These are phyloP conservation scores for Penicillium diatomitis DNA, from an alignment of 495 filamentous ascomycete species.

Conservation along the genomic window DNA sequence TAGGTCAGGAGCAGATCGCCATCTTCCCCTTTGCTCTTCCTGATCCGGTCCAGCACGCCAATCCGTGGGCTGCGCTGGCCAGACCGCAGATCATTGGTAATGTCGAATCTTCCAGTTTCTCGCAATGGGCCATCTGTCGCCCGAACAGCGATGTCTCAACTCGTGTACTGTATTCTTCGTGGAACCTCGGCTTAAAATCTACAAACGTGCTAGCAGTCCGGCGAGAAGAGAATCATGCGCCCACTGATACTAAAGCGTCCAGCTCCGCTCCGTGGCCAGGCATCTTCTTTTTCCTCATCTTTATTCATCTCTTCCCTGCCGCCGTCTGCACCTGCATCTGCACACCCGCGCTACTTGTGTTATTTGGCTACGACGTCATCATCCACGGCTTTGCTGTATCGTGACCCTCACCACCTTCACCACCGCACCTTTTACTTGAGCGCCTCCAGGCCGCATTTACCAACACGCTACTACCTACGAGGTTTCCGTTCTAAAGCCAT, in stretches of 20 bases:
- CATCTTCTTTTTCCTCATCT: neutral
- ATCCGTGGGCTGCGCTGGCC: constrained; percentile 1
- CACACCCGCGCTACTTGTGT: too few species aligned
- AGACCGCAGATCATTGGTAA: constrained; percentile 12
- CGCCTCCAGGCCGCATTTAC: neutral
- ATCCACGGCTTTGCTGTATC: neutral
- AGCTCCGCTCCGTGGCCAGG: neutral
- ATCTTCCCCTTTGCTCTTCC: too few species aligned
- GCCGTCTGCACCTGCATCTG: neutral
- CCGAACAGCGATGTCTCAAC: neutral
- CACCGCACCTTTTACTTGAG: neutral
- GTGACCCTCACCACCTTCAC: neutral
- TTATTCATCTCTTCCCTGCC: constrained; percentile 1
- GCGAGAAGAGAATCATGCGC: constrained; percentile 1
- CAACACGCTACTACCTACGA: neutral
- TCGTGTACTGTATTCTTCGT: neutral
- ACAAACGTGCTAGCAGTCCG: constrained; percentile 3
- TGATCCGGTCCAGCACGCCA: neutral
- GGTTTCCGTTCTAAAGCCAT: constrained; percentile 42
- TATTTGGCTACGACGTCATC: constrained; percentile 8
- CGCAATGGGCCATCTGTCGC: neutral
- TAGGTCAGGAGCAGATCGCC: too few species aligned
- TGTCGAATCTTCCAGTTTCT: neutral
- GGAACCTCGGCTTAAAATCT: constrained; percentile 6
- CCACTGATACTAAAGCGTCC: neutral